Evolutionary conservation across 2,329 filamentous ascomycete species (phyloP), one percentile per base, ranked within the genome.

Genomic region (Didymella pomorum): DNA sequence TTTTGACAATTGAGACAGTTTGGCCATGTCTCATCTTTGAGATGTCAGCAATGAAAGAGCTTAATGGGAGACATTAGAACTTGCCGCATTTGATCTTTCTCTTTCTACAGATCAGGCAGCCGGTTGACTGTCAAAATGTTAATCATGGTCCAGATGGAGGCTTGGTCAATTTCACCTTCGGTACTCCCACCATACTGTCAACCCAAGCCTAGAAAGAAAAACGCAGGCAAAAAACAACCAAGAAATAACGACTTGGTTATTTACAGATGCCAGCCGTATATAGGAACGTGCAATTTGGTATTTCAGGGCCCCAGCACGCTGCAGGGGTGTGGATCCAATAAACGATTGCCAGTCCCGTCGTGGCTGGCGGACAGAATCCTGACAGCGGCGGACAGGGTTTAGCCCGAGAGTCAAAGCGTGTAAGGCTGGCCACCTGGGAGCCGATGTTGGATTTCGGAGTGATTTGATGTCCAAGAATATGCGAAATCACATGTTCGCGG

Each of bases 11-110:
- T 74, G 18, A 69, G 33, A 56, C 74, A 76, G 20, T 45, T 58
- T 20, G 74, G 74, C 74, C 73, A 76, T 12, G 63, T 69, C 52
- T 76, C 72, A 56, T 76, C 74, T 74, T 69, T 48, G 37, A n/a
- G 43, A 28, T 31, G 37, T 69, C 48, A 67, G 64, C 56, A 58
- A 48, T 26, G 23, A 14, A 12, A 10, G 10, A 23, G 37, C 18
- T 23, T 23, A 3, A 41, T 41, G 37, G 11, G n/a, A 18, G 20
- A 14, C 11, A 11, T 41, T 20, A 3, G 35, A 45, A 25, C 60
- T 52, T 66, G 65, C 62, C 67, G 53, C 67, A 68, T 50, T 68
- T 64, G 65, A 47, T 47, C 47, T 75, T 75, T 49, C 71, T 55
- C 52, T 68, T 72, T 37, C 72, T 66, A 64, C 72, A 75, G 23